Percentiles rank a stretch among this genome's conserved stretches.
These are phyloP conservation scores for Entomortierella parvispora DNA, from an alignment of 192 early-diverging fungal species.

Conservation along the genomic window DNA sequence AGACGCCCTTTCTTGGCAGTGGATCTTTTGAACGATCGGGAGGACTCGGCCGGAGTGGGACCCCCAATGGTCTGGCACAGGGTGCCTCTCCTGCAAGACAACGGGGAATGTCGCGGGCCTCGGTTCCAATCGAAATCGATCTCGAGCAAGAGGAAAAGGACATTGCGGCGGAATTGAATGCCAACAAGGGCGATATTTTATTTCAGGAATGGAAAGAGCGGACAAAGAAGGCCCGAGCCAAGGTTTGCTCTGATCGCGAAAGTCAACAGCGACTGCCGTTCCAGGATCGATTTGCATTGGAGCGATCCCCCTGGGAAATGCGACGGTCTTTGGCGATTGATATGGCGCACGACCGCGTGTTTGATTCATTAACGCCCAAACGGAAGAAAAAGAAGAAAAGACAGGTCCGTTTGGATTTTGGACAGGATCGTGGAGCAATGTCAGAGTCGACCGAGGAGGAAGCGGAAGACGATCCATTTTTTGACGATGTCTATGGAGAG, in stretches of 20 bases:
- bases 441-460: constrained; percentile 8
- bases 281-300: constrained; percentile 62
- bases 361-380: constrained; percentile 16
- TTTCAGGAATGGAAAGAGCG: constrained; percentile 64
- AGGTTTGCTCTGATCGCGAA: constrained; percentile 49
- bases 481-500: constrained; percentile 51
- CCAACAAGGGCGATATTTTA: constrained; percentile 64
- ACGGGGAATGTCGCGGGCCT: constrained; percentile 25
- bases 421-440: constrained; percentile 6
- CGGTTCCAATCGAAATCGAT: constrained; percentile 48
- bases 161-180: constrained; percentile 59
- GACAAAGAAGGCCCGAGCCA: constrained; percentile 62
- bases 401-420: constrained; percentile 8
- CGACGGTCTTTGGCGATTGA: constrained; percentile 60
- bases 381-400: constrained; percentile 41
- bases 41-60: constrained; percentile 21
- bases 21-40: constrained; percentile 15
- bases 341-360: constrained; percentile 46
- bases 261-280: constrained; percentile 62
- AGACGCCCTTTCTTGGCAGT: constrained; percentile 9
- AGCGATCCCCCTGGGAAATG: constrained; percentile 70
- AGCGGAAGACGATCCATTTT: constrained; percentile 23
- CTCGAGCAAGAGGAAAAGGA: constrained; percentile 54
- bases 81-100: constrained; percentile 28
- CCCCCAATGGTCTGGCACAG: constrained; percentile 22